Conservation (phyloP, 1,284 basidiomycete species). For the Trichosporon coremiiforme region DNA sequence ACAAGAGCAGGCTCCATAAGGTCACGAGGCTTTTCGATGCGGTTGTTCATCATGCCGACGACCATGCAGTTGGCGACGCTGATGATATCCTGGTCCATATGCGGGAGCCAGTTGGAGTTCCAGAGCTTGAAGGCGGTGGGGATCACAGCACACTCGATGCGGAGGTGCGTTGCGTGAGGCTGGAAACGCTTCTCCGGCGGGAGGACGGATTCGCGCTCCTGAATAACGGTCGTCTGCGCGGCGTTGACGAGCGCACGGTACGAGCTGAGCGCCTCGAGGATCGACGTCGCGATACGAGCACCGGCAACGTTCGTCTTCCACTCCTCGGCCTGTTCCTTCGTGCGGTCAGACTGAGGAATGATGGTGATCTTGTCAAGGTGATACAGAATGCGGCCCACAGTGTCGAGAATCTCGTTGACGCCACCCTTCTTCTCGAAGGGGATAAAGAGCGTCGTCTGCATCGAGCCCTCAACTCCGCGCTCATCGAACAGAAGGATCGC, state of each 20-base stretch:
- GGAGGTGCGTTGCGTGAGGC: slow-evolving; percentile 75
- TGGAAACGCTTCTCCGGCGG: slow-evolving; percentile 70
- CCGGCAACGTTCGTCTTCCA: slow-evolving; percentile 20
- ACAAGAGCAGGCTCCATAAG: slow-evolving; percentile 37
- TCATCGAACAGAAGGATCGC: slow-evolving; percentile 81
- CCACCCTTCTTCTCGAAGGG: slow-evolving; percentile 75
- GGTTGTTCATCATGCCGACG: slow-evolving; percentile 77
- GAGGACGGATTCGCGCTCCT: slow-evolving; percentile 32
- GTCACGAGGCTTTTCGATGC: slow-evolving; percentile 66
- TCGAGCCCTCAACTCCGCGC: slow-evolving; percentile 68
- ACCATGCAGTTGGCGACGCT: slow-evolving; percentile 75
- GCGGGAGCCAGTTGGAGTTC: slow-evolving; percentile 79
- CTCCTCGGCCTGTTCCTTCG: slow-evolving; percentile 65
- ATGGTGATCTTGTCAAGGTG: slow-evolving; percentile 60
- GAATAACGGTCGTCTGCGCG: slow-evolving; percentile 66
- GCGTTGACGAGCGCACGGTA: slow-evolving; percentile 82
- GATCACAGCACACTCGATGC: slow-evolving; percentile 70
- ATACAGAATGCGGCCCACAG: slow-evolving; percentile 64
- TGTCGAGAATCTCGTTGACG: slow-evolving; percentile 67
- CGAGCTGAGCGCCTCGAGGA: slow-evolving; percentile 75
- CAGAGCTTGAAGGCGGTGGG: slow-evolving; percentile 73
- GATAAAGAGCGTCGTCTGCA: slow-evolving; percentile 79
- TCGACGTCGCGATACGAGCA: slow-evolving; percentile 62
- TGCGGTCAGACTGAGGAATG: slow-evolving; percentile 62
- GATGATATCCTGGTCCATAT: slow-evolving; percentile 71